A percentile compares a stretch with the other conserved stretches of the same genome.
Evolutionary conservation across 805 yeast species (phyloP).

Genomic region (Tetrapisispora taiwanensis): DNA sequence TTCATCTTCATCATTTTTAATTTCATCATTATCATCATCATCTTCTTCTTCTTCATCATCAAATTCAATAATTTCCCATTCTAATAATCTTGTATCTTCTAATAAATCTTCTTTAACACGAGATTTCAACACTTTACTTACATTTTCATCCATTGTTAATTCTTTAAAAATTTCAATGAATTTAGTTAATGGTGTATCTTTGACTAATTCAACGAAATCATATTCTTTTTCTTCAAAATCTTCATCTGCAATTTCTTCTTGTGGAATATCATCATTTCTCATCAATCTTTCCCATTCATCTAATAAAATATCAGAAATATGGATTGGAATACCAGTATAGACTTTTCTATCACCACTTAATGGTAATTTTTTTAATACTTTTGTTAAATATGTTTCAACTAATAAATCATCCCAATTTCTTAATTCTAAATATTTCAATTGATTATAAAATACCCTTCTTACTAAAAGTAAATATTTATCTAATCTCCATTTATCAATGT

Average conservation of each 20-base stretch:
- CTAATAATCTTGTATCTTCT: slow-evolving; percentile 48
- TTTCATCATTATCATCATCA: slow-evolving; percentile 23
- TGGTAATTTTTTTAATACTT: slow-evolving; percentile 36
- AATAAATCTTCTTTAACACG: slow-evolving; percentile 59
- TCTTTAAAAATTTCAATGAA: slow-evolving; percentile 53
- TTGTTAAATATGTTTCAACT: slow-evolving; percentile 37
- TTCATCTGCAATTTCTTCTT: slow-evolving; percentile 36
- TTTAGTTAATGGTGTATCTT: slow-evolving; percentile 40
- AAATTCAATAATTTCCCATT: slow-evolving; percentile 45
- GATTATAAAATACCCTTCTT: slow-evolving; percentile 63
- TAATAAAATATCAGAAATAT: slow-evolving; percentile 68
- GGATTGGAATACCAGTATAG: slow-evolving; percentile 74
- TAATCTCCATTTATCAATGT: slow-evolving; percentile 70
- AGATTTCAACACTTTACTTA: slow-evolving; percentile 52
- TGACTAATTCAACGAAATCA: slow-evolving; percentile 26
- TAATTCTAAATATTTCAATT: slow-evolving; percentile 43
- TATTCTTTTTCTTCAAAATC: slow-evolving; percentile 32
- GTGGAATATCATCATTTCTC: slow-evolving; percentile 38
- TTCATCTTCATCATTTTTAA: slow-evolving; percentile 19
- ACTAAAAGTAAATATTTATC: slow-evolving; percentile 79
- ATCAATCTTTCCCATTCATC: slow-evolving; percentile 74
- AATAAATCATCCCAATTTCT: slow-evolving; percentile 46
- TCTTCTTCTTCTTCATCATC: slow-evolving; percentile 13
- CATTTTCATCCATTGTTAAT: slow-evolving; percentile 38
- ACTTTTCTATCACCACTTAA: slow-evolving; percentile 49